A percentile compares a stretch with the other conserved stretches of the same genome.
Evolutionary conservation across 352 stramenopile species (phyloP).

Genomic region (Thraustochytrium sp.): DNA sequence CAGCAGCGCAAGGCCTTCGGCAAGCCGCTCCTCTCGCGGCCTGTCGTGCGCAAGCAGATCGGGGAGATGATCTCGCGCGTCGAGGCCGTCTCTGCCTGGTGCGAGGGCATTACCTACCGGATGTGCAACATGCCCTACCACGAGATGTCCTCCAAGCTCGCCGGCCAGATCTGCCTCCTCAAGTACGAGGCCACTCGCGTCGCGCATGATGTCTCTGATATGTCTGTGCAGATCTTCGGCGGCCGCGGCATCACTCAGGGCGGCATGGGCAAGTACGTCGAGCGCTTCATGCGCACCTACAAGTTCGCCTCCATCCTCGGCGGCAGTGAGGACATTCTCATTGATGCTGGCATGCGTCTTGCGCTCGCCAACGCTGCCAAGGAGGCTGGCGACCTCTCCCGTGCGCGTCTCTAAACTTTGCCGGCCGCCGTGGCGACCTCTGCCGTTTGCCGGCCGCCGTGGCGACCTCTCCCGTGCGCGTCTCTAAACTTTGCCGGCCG

Average conservation of each 20-base stretch:
- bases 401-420: not conserved
- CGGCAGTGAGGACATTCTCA: constrained; percentile 28
- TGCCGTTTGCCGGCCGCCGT: not conserved
- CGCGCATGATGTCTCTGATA: constrained; percentile 25
- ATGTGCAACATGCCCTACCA: constrained; percentile 45
- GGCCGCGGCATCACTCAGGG: constrained; percentile 36
- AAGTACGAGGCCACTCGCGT: constrained; percentile 38
- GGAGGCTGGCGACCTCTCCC: not conserved
- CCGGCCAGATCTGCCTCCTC: constrained; percentile 25
- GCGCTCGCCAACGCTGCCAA: constrained; percentile 22
- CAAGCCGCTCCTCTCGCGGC: constrained; percentile 36
- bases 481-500: no score
- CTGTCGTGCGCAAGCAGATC: constrained; percentile 35
- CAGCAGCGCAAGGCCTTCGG: constrained; percentile 44
- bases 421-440: not conserved
- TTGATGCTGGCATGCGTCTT: not conserved
- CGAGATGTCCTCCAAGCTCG: constrained; percentile 33
- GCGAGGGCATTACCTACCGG: constrained; percentile 22
- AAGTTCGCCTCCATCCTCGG: constrained; percentile 43
- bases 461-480: no score
- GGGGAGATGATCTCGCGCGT: constrained; percentile 31
- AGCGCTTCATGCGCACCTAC: constrained; percentile 42
- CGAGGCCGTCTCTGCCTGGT: constrained; percentile 33
- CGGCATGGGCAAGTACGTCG: constrained; percentile 46
- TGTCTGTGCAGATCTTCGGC: constrained; percentile 42